Base-by-base conservation (phyloP, 176 grass and related monocot species). In the Bothriochloa decipiens region DNA sequence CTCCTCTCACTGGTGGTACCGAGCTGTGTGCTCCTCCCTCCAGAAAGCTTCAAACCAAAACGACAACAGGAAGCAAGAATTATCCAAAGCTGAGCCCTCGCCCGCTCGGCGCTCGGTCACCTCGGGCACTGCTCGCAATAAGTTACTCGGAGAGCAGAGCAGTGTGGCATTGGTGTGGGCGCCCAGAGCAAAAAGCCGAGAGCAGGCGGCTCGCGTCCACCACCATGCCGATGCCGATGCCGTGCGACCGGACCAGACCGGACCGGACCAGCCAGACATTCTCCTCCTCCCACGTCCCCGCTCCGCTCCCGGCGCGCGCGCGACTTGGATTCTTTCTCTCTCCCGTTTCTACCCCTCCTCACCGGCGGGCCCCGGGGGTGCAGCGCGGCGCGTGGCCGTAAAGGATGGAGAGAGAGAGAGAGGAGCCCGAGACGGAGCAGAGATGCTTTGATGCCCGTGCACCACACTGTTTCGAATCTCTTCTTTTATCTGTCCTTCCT, bases 401-500 rank as follows among this genome's bases (percentile, higher is more conserved):
- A 58, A 80, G 7, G 52, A 35, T 75, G 52, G n/a, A n/a, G n/a
- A 7, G 33, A 37, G 72, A 46, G 70, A 46, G 20, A 32, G 68
- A 40, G 23, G 25, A 35, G 53, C 75, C 81, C 83, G 36, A 82
- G 88, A 89, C 43, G 84, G 88, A 78, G 73, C 73, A 72, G 20
- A 32, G 55, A 2, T n/a, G 80, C 84, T 8, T 83, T 36, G 89
- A 32, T 80, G 58, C 11, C 50, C 75, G 89, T 75, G 89, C 89
- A 60, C 58, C 72, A 17, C 83, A 50, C 80, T 86, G 88, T 90
- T 78, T 67, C 73, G 78, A 74, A 91, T 70, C 70, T 17, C 72
- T 83, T 75, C 74, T 87, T 74, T 83, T 61, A 25, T 37, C 80
- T 87, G 84, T 75, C 50, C 70, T 82, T 76, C 75, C 85, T 91